Conservation (phyloP, 768 basidiomycete genomes). For the Arthromyces matolae region DNA sequence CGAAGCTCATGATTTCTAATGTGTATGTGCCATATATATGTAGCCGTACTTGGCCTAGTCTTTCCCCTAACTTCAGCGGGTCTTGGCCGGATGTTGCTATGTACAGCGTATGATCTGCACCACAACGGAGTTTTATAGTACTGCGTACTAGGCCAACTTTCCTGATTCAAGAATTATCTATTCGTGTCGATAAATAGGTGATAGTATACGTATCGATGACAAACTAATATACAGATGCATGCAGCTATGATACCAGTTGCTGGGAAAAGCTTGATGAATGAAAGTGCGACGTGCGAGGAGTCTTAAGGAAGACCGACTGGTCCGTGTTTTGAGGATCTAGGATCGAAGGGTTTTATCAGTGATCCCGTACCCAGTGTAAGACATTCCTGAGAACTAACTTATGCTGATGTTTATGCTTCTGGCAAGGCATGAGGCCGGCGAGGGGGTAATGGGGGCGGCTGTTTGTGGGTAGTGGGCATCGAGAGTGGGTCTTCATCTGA, state of each 20-base stretch:
- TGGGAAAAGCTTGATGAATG: not conserved
- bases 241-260: not conserved
- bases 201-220: not conserved
- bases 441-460: conserved; percentile 20
- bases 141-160: no score
- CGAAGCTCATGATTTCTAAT: not conserved
- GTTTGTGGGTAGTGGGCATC: not conserved
- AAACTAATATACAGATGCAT: no score
- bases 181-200: not conserved
- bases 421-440: conserved; percentile 12
- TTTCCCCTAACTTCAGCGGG: not conserved
- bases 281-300: conserved; percentile 2
- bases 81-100: not conserved
- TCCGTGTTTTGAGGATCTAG: no score
- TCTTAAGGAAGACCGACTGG: not conserved
- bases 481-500: conserved; percentile 3
- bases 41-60: no score
- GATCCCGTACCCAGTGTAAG: no score
- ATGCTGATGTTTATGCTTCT: conserved; percentile 2
- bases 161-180: no score
- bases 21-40: no score
- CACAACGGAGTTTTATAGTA: no score
- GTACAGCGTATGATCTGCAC: no score
- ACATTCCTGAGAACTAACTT: not conserved
- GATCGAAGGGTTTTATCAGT: no score